phyloP scores from a whole-genome alignment of 2,329 filamentous ascomycete species.

The Elsinoe ampelina region DNA sequence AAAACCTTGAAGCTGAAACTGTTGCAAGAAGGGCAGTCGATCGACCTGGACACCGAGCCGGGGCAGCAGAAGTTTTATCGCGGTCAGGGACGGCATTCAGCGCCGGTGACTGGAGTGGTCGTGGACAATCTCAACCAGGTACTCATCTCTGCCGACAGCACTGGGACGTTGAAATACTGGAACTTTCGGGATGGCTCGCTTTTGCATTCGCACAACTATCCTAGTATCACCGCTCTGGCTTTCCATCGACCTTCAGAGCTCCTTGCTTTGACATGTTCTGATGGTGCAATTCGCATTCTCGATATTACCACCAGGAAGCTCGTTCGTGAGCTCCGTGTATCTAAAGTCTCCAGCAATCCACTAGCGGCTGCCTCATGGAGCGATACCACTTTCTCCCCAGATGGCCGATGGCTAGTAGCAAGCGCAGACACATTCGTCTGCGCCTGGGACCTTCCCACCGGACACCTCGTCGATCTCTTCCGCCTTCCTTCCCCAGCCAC shows the following conservation, averaged over 20 bases:
- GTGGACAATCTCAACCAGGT: slow-evolving; percentile 83
- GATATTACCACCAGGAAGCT: slow-evolving; percentile 85
- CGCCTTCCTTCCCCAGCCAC: slow-evolving; percentile 69
- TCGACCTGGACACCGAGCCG: slow-evolving; percentile 27
- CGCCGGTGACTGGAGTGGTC: slow-evolving; percentile 73
- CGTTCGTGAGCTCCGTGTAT: slow-evolving; percentile 87
- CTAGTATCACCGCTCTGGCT: slow-evolving; percentile 66
- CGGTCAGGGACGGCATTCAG: slow-evolving; percentile 64
- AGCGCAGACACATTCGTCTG: slow-evolving; percentile 72
- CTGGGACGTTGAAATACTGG: slow-evolving; percentile 97
- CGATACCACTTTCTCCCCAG: slow-evolving; percentile 63
- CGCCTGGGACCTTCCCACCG: slow-evolving; percentile 92
- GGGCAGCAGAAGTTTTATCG: slow-evolving; percentile 34
- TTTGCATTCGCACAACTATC: slow-evolving; percentile 74
- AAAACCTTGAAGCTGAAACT: slow-evolving; percentile 60
- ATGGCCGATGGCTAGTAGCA: slow-evolving; percentile 88
- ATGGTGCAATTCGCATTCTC: slow-evolving; percentile 77
- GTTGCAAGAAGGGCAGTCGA: slow-evolving; percentile 34
- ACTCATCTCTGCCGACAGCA: slow-evolving; percentile 76
- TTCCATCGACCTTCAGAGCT: slow-evolving; percentile 79
- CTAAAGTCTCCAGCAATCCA: slow-evolving; percentile 28
- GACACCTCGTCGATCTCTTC: slow-evolving; percentile 89
- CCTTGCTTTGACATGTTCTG: slow-evolving; percentile 79
- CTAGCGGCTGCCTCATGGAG: slow-evolving; percentile 21
- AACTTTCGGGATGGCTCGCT: slow-evolving; percentile 79